Percentiles rank a stretch among this genome's conserved stretches.
Conservation (phyloP, 176 grass and related monocot genomes). For the Themeda triandra region DNA sequence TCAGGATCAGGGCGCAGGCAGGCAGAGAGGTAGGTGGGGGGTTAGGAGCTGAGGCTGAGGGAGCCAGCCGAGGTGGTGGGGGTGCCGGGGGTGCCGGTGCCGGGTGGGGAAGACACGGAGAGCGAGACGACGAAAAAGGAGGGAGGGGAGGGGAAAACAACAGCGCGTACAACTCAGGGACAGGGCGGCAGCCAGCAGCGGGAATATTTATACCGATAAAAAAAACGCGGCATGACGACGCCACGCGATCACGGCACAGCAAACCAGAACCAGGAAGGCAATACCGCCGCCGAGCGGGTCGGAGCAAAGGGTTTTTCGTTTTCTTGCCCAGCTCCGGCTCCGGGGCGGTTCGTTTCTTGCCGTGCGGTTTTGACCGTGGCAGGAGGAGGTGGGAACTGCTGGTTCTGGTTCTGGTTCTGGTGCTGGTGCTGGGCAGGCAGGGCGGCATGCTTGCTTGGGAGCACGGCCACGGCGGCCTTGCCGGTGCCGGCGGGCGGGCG, state of each 20-base stretch:
- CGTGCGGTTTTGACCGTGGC: neutral
- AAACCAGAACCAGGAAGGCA: neutral
- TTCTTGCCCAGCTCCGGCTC: neutral
- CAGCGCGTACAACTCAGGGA: constrained; percentile 31
- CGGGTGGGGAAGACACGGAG: neutral
- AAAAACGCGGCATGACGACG: constrained; percentile 1
- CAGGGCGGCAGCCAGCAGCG: constrained; percentile 19
- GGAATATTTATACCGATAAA: constrained; percentile 43
- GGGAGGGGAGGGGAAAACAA: neutral
- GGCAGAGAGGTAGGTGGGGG: constrained; percentile 33
- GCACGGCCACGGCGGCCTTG: neutral
- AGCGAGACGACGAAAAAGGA: neutral
- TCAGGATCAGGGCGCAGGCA: constrained; percentile 12
- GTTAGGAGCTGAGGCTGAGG: neutral
- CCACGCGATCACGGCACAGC: neutral
- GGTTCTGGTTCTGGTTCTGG: neutral
- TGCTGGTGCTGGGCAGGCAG: neutral
- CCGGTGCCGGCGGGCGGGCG: neutral
- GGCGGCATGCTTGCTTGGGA: neutral
- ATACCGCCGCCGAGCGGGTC: neutral
- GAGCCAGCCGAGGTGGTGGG: neutral
- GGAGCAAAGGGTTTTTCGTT: neutral
- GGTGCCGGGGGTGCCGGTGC: neutral
- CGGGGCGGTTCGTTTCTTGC: neutral
- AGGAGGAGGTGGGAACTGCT: neutral